Percentiles rank a stretch among this genome's conserved stretches.
These are phyloP conservation scores for Euptelea pleiosperma DNA, from an alignment of 164 flowering plant genomes.

Conservation along the genomic window DNA sequence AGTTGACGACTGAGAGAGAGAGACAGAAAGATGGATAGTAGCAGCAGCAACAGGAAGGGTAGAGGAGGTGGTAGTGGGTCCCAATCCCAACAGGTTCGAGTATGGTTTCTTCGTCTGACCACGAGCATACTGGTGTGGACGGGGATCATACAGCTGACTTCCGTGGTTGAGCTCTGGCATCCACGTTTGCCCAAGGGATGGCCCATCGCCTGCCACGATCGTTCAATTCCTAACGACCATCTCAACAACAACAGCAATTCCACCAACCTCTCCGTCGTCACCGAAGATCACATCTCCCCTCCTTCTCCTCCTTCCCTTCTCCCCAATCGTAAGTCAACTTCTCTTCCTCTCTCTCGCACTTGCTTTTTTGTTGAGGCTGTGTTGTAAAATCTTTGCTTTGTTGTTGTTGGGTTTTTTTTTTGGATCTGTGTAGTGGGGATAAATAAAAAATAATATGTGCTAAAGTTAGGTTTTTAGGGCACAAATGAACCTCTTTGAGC, in stretches of 20 bases:
- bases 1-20: slow-evolving; percentile 13
- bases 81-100: not conserved
- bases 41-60: not conserved
- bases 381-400: not conserved
- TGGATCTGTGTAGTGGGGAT: no score
- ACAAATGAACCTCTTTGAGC: no score
- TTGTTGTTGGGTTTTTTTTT: not conserved
- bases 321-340: slow-evolving; percentile 10
- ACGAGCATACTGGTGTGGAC: slow-evolving; percentile 21
- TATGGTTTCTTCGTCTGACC: slow-evolving; percentile 16
- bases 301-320: slow-evolving; percentile 19
- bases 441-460: no score
- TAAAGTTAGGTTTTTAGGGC: no score
- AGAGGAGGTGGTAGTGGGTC: slow-evolving; percentile 3
- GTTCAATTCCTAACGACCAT: not conserved
- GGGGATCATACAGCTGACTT: slow-evolving; percentile 18
- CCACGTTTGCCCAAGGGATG: slow-evolving; percentile 17
- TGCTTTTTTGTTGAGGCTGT: not conserved
- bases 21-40: slow-evolving; percentile 2
- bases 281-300: slow-evolving; percentile 5
- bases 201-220: slow-evolving; percentile 17
- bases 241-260: not conserved
- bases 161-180: slow-evolving; percentile 17
- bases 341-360: not conserved
- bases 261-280: slow-evolving; percentile 9